Evolutionary conservation across 1,284 basidiomycete genomes (phyloP).

Genomic region (Marasmius fiardii): DNA sequence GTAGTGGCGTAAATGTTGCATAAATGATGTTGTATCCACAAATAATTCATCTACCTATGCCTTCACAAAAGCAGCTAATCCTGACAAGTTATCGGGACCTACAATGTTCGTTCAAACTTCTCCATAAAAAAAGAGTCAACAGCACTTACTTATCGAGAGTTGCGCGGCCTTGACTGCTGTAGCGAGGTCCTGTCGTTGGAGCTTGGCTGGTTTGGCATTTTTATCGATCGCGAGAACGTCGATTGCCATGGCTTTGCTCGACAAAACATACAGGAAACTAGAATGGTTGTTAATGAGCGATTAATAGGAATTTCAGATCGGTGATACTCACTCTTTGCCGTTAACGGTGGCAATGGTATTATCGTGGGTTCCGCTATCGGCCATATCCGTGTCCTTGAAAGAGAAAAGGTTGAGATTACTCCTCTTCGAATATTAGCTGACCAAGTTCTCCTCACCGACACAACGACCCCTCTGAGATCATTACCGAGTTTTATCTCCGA

Average conservation of each 20-base stretch:
- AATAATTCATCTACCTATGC: too few relatives aligned
- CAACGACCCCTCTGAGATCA: background rate
- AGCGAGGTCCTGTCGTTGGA: background rate
- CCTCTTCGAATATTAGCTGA: background rate
- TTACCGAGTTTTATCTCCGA: conserved; percentile 1
- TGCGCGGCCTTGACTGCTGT: background rate
- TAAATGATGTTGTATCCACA: too few relatives aligned
- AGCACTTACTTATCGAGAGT: background rate
- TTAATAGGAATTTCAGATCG: background rate
- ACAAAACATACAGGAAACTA: conserved; percentile 3
- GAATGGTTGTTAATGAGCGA: background rate
- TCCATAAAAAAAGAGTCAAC: too few relatives aligned
- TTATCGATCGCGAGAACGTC: conserved; percentile 1
- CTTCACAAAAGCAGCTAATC: too few relatives aligned
- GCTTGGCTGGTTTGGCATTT: background rate
- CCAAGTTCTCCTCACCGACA: background rate
- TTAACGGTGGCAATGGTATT: conserved; percentile 1
- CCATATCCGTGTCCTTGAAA: background rate
- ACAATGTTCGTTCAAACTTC: too few relatives aligned
- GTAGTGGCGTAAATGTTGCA: too few relatives aligned
- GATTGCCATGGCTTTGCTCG: background rate
- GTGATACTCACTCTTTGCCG: conserved; percentile 3
- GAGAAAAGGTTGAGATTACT: background rate
- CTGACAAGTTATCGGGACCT: too few relatives aligned
- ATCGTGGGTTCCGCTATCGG: background rate